Conservation (phyloP, 352 stramenopile species). For the Pythium apleroticum region DNA sequence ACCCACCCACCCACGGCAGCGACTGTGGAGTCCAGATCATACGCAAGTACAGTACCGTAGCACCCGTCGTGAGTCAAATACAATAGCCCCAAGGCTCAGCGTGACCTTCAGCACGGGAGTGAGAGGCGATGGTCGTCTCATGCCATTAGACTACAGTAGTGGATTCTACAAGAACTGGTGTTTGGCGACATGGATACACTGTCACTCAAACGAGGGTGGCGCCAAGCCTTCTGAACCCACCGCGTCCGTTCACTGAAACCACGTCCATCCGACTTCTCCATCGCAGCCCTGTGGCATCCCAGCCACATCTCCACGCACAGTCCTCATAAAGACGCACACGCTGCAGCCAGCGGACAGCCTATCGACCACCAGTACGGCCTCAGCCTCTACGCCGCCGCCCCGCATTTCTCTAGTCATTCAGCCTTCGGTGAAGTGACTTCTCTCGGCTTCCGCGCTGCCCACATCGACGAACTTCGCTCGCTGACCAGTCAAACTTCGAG, state of each 20-base stretch:
- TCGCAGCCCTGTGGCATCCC: neutral
- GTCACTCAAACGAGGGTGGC: neutral
- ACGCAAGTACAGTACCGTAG: too few species aligned
- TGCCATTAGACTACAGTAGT: too few species aligned
- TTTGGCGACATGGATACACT: neutral
- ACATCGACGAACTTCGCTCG: neutral
- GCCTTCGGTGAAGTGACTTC: too few species aligned
- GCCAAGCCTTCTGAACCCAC: neutral
- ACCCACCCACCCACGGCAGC: too few species aligned
- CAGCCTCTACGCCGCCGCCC: too few species aligned
- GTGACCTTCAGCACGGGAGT: too few species aligned
- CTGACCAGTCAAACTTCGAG: neutral
- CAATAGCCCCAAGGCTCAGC: too few species aligned
- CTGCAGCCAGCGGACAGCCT: neutral
- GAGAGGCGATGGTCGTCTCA: too few species aligned
- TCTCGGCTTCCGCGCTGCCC: neutral
- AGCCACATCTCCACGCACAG: neutral
- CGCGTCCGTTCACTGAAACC: neutral
- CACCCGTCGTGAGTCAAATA: too few species aligned
- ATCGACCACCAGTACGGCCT: neutral
- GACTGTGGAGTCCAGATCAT: too few species aligned
- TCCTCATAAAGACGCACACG: neutral
- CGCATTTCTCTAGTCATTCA: too few species aligned
- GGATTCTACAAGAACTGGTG: neutral
- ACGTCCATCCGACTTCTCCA: neutral